A percentile compares a stretch with the other conserved stretches of the same genome.
Evolutionary conservation across 345 rosid species (phyloP).

Genomic region (Eucalyptus brandiana): DNA sequence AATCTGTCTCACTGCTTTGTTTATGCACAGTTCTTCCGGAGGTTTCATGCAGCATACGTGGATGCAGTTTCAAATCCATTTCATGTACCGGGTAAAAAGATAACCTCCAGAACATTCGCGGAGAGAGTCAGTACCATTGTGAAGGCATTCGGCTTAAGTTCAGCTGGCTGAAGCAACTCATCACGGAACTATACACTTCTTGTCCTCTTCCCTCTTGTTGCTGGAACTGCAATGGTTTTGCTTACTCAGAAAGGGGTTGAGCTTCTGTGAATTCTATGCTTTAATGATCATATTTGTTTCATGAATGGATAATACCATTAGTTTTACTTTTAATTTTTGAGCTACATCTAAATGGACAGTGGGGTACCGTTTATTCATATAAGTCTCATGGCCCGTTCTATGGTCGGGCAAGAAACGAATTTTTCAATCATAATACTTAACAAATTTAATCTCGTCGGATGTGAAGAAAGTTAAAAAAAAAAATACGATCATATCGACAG

Average conservation of each 20-base stretch:
- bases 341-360: background rate
- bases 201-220: background rate
- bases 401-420: background rate
- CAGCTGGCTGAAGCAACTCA: conserved; percentile 15
- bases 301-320: background rate
- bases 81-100: conserved; percentile 92
- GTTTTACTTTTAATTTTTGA: background rate
- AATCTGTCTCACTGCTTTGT: background rate
- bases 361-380: background rate
- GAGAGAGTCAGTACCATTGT: conserved; percentile 75
- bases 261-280: background rate
- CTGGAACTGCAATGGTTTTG: background rate
- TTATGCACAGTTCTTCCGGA: conserved; percentile 56
- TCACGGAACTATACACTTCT: background rate
- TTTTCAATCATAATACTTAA: background rate
- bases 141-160: conserved; percentile 67
- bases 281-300: background rate
- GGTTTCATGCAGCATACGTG: conserved; percentile 91
- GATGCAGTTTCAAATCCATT: conserved; percentile 96
- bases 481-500: background rate
- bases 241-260: background rate
- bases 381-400: background rate
- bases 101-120: conserved; percentile 77
- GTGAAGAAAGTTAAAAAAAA: background rate
- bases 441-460: background rate